A percentile compares a stretch with the other conserved stretches of the same genome.
phyloP scores from a whole-genome alignment of 176 grass and related monocot species.

The Typha latifolia region DNA sequence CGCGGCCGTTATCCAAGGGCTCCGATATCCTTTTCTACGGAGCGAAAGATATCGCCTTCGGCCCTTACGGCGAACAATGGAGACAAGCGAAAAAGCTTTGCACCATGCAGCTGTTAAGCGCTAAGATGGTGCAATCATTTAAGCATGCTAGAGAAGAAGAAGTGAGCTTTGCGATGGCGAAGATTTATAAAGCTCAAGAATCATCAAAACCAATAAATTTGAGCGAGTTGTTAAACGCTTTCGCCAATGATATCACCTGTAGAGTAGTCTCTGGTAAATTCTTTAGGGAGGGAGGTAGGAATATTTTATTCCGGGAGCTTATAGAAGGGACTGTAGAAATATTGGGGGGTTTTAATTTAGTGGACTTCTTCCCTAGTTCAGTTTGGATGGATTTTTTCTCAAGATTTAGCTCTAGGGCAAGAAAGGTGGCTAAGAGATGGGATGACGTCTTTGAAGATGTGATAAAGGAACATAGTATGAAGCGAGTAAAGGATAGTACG shows the following conservation, averaged over 20 bases:
- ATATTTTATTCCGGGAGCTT: not conserved
- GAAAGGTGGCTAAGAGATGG: no score
- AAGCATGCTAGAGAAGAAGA: not conserved
- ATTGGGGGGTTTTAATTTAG: not conserved
- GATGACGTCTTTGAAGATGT: no score
- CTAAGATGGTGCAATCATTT: conserved; percentile 1
- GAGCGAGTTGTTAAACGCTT: not conserved
- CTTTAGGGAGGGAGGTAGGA: not conserved
- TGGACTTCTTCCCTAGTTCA: conserved; percentile 32
- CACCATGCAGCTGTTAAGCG: not conserved
- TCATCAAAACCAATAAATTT: not conserved
- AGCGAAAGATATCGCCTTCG: not conserved
- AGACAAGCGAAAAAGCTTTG: not conserved
- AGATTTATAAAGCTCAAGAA: not conserved
- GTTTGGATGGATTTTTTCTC: conserved; percentile 27
- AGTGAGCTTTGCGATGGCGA: not conserved
- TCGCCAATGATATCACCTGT: conserved; percentile 34
- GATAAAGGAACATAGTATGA: no score
- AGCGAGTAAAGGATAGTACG: no score
- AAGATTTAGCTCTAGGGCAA: conserved; percentile 17
- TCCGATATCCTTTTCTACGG: not conserved
- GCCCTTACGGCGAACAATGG: conserved; percentile 1
- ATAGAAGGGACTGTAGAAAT: not conserved
- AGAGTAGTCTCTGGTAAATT: conserved; percentile 20
- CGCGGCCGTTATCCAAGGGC: not conserved